Evolutionary conservation across 2,329 filamentous ascomycete species (phyloP), one percentile per base, ranked within the genome.

Genomic region (Monosporascus cannonballus): DNA sequence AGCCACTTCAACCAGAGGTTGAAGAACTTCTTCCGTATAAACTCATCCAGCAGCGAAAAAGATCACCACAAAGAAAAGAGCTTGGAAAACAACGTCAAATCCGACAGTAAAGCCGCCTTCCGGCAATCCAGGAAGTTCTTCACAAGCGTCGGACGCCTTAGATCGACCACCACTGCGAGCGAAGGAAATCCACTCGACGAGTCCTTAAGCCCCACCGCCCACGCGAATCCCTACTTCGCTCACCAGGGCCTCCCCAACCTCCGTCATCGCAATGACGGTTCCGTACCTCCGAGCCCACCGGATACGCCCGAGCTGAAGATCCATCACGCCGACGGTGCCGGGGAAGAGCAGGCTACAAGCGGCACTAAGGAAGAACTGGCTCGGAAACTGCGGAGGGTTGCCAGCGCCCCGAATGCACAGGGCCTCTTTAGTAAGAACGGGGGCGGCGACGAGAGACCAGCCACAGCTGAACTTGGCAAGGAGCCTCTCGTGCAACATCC

Each of bases 211-310:
- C 94, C 94, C 25, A 97, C 91, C 4, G 93, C 92, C 49, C 85
- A 93, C 67, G 93, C 91, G 59, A 99, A 99, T 69, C 94, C 94
- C 18, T 99, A 99, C 73, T 99, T 97, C 71, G 89, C 86, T 60
- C 94, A 97, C 69, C 94, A 99, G 73, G 94, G 94, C 53, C 91
- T 91, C 63, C 94, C 94, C 4, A 89, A 90, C 59, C 77, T 97
- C 63, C 87, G 93, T 67, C 94, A 99, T 74, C 91, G 95, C 75
- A 96, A 97, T 70, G 90, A 94, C 61, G 89, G 87, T 65, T 96
- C 91, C 59, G 89, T 96, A 37, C 92, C 94, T 15, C 90, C 91
- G 14, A 96, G 92, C 56, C 93, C 94, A 30, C 90, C 93, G 45
- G 91, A 96, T 69, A 96, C 91, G 1, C 92, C 93, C 20, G 84